Base-by-base conservation (phyloP, 2,329 filamentous ascomycete species). In the Esteya vermicola region DNA sequence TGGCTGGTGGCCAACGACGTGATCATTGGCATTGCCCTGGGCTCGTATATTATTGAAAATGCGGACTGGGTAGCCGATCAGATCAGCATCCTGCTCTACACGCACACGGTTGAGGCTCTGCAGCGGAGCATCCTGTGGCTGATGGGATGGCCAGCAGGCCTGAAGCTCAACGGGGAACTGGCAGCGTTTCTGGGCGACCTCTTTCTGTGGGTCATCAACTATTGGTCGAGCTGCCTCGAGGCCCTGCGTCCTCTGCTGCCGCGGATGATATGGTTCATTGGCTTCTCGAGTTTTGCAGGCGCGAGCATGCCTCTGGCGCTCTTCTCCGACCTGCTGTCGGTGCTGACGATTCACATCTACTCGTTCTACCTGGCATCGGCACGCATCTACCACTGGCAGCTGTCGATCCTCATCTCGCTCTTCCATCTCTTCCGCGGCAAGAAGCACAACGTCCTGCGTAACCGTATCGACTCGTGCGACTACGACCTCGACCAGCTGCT, bases 1-100 rank as follows among this genome's bases (percentile, higher is more conserved):
- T 98, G 91, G 91, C 81, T 98, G 9, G 91, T 98, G 19, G 88
- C 88, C 23, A 98, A 98, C 62, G 91, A 98, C 61, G 82, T 98
- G 35, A 98, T 98, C 48, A 96, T 98, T 44, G 93, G 91, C 21
- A 95, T 98, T 49, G 91, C 91, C 2, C 63, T 98, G 8, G 93
- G 91, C 0, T 93, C 86, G 1, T 98, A 94, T 57, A 93, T 98
- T 45, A 89, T 96, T 46, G 91, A 98, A 55, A 95, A 98, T 52
- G 80, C 85, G 2, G 71, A 76, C 41, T 85, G 81, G 68, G 85
- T 94, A 2, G 86, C 86, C 2, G 70, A 75, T 39, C 77, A 82
- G 53, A 83, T 96, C 48, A 84, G 84, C 50, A 67, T 68, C 33
- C 64, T 93, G 20, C 68, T 96, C 35, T 76, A 72, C 39, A 71